Percentiles rank a stretch among this genome's conserved stretches.
Conservation (phyloP, 495 filamentous ascomycete species). For the Tuber melanosporum region DNA sequence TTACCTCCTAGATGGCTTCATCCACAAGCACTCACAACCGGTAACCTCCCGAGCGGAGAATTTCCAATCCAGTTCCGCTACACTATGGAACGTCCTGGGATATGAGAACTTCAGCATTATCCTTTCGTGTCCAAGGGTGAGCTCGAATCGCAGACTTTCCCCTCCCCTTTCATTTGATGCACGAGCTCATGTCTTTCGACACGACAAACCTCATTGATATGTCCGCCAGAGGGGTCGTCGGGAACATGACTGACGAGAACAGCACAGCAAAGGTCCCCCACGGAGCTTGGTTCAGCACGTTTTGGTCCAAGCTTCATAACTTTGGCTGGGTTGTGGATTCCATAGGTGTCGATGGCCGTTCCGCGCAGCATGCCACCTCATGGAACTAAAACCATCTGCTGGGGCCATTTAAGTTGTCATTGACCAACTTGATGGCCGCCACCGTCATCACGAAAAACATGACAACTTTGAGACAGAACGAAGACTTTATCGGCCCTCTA, state of each 20-base stretch:
- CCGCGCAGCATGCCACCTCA: neutral
- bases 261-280: neutral
- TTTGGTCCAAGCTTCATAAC: neutral
- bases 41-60: neutral
- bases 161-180: neutral
- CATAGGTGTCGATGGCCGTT: neutral
- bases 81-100: neutral
- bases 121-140: neutral
- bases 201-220: neutral
- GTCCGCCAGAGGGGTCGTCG: neutral
- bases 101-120: neutral
- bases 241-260: neutral
- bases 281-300: neutral
- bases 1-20: neutral
- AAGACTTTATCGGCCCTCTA: neutral
- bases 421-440: neutral
- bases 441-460: neutral
- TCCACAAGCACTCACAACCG: neutral
- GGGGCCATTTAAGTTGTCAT: neutral
- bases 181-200: neutral
- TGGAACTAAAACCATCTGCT: neutral
- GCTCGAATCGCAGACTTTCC: neutral
- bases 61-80: neutral
- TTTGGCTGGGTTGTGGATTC: neutral
- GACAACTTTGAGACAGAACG: neutral